phyloP scores from a whole-genome alignment of 805 yeast genomes.

The Peterozyma xylosa region DNA sequence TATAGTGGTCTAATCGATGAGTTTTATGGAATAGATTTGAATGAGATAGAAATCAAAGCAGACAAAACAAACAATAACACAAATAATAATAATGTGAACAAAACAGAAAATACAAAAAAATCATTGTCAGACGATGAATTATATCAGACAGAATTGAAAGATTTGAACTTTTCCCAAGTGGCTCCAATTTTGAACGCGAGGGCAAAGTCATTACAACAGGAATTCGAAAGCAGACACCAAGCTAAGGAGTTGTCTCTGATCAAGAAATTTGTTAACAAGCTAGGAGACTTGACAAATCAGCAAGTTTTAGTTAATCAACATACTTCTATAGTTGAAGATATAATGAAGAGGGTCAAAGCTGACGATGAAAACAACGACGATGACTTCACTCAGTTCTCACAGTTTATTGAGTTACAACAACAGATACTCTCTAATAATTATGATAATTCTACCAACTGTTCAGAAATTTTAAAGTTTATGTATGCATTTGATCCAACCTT shows the following conservation, averaged over 20 bases:
- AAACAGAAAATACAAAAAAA: slow-evolving; percentile 8
- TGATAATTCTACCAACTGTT: slow-evolving; percentile 28
- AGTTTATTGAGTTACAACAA: slow-evolving; percentile 57
- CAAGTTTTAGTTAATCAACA: slow-evolving; percentile 69
- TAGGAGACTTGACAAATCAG: slow-evolving; percentile 57
- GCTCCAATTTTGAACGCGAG: slow-evolving; percentile 64
- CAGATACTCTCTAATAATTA: slow-evolving; percentile 52
- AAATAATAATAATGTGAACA: background rate
- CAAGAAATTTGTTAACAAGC: slow-evolving; percentile 60
- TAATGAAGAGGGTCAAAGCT: slow-evolving; percentile 39
- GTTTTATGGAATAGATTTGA: slow-evolving; percentile 41
- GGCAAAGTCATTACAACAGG: slow-evolving; percentile 65
- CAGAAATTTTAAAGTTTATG: slow-evolving; percentile 41
- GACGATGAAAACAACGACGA: slow-evolving; percentile 17
- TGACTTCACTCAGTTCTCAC: slow-evolving; percentile 28
- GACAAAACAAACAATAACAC: slow-evolving; percentile 6
- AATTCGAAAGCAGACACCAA: slow-evolving; percentile 53
- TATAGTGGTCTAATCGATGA: slow-evolving; percentile 83
- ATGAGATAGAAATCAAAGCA: slow-evolving; percentile 18
- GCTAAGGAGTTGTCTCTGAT: slow-evolving; percentile 59
- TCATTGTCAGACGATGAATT: slow-evolving; percentile 37
- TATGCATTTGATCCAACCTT: slow-evolving; percentile 32
- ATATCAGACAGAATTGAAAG: slow-evolving; percentile 39
- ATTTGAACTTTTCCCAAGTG: slow-evolving; percentile 70
- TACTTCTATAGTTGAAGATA: slow-evolving; percentile 63